Evolutionary conservation across 2,329 filamentous ascomycete genomes (phyloP), one percentile per base, ranked within the genome.

Genomic region (Septoria petroselini): DNA sequence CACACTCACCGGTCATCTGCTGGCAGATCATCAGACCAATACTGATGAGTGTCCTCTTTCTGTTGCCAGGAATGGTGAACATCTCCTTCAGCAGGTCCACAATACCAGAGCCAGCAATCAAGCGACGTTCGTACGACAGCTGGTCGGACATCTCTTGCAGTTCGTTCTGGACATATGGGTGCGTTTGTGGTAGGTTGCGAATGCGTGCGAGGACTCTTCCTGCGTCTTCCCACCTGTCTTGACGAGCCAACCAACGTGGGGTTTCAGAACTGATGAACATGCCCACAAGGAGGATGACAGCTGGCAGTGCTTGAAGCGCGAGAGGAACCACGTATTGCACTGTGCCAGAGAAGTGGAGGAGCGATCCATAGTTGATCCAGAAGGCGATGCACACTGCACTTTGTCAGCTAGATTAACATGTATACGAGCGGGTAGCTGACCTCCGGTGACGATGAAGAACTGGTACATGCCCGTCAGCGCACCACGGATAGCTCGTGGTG

Each of bases 61-160:
- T 75, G 47, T 82, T 79, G 48, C 79, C 81, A 23, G 79, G 82
- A 55, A 83, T 76, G 6, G 82, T 65, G 67, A 88, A 80, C 66
- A 88, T 77, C 68, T 90, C 86, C 63, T 82, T 83, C 55, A 88
- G 53, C 35, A 84, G 73, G 3, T 85, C 85, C 1, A 79, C 64
- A 71, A 78, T 81, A 14, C 79, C 78, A 0, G 81, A 71, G 4
- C 84, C 84, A 65, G 77, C 76, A 19, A 74, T 71, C 37, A 90
- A 76, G 87, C 83, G 84, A 47, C 85, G 74, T 64, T 90, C 86
- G 19, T 83, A 80, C 54, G 86, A 78, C n/a, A 86, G 77, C 34
- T 84, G 77, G 12, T 74, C 72, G 53, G 80, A 79, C 65, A 91
- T 89, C 51, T 75, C 77, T 25, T 74, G 71, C 33, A 90, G 76